Evolutionary conservation across 768 basidiomycete genomes (phyloP), one percentile per base, ranked within the genome.

Genomic region (Macrolepiota fuliginosa): DNA sequence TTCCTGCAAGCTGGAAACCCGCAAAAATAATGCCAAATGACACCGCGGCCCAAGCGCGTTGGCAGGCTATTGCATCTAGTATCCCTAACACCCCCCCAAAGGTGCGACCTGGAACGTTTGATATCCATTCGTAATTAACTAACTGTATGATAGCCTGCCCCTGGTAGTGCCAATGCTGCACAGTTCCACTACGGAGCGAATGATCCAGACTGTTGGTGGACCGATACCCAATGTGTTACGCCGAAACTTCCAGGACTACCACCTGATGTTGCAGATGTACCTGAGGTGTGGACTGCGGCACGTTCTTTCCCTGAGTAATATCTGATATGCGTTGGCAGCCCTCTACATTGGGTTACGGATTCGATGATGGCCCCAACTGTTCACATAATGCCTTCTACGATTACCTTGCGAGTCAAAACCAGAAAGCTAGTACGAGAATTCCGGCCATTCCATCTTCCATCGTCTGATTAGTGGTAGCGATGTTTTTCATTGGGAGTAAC

Each of bases 281-380:
- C 85, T 6, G 84, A 86, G 74, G 84, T 79, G 50, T 9, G 58
- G 12, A 32, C 39, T n/a, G n/a, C 10, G 3, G 15, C 19, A n/a
- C 12, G 13, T 10, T 49, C 54, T 61, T 12, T 52, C 32, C 29
- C 11, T 46, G 7, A 22, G 4, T 32, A 11, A n/a, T 46, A 27
- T 42, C n/a, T 11, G 19, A 10, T 39, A 51, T 27, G 15, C 27
- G 58, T 22, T 13, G 11, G 10, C 61, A 84, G 83, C 85, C 86
- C 35, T 67, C 70, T 10, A 84, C 85, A 1, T 71, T 86, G 17
- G 86, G 84, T 1, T 87, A 83, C 50, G 83, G 79, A 2, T 87
- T 87, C 61, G 86, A 88, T 62, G 86, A 88, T 62, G 86, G 86
- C 1, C 86, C 86, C 1, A 85, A 84, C 65, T 88, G 86, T 66